Evolutionary conservation across 305 asterid genomes (phyloP).

Genomic region (Fraxinus sp.): DNA sequence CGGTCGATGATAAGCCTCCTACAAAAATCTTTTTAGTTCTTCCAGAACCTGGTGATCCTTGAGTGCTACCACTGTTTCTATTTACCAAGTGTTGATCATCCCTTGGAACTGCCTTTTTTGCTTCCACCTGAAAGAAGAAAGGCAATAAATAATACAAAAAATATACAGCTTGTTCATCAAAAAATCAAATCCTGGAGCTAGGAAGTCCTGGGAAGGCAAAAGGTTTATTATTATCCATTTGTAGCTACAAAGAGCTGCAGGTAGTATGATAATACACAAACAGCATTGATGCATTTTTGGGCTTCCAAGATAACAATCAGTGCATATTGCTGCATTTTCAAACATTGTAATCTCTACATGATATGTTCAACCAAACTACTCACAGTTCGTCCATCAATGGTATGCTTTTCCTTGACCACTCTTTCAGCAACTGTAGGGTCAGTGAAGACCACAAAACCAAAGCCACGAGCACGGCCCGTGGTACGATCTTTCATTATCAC

Average conservation of each 20-base stretch:
- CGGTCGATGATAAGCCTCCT: slow-evolving; percentile 57
- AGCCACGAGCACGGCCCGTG: slow-evolving; percentile 59
- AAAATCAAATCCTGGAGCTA: neutral
- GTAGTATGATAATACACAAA: neutral
- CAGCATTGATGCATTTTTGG: neutral
- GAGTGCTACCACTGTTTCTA: slow-evolving; percentile 44
- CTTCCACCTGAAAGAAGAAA: slow-evolving; percentile 46
- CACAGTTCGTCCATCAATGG: slow-evolving; percentile 55
- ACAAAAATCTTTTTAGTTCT: slow-evolving; percentile 59
- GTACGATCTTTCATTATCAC: slow-evolving; percentile 54
- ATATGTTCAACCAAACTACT: slow-evolving; percentile 22
- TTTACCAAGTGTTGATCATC: slow-evolving; percentile 44
- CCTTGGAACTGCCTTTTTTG: slow-evolving; percentile 60
- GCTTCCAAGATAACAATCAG: slow-evolving; percentile 6
- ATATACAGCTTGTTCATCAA: neutral
- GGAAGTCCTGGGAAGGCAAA: neutral
- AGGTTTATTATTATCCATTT: neutral
- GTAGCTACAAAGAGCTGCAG: neutral
- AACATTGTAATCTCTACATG: neutral
- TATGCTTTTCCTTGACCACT: slow-evolving; percentile 51
- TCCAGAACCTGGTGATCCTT: slow-evolving; percentile 48
- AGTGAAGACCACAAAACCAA: slow-evolving; percentile 53
- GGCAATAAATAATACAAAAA: neutral
- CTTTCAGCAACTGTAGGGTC: slow-evolving; percentile 52
- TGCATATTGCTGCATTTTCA: neutral